Conservation (phyloP, 768 basidiomycete species). For the Vararia minispora region DNA sequence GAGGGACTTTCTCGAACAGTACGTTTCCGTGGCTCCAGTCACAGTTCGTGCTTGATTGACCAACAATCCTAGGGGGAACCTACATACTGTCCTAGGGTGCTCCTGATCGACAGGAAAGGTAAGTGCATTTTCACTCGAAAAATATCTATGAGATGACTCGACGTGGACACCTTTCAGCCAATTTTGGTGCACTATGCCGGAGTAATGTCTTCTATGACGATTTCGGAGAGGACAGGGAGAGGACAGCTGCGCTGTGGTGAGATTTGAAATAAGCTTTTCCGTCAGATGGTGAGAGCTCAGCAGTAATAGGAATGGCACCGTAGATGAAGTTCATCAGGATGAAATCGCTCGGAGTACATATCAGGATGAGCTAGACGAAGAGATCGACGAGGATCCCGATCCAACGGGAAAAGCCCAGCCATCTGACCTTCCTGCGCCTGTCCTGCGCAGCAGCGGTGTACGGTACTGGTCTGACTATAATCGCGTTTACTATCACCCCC, state of each 20-base stretch:
- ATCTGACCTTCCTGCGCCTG: neutral
- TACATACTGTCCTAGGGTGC: constrained; percentile 48
- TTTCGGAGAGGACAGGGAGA: constrained; percentile 18
- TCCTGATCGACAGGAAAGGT: constrained; percentile 64
- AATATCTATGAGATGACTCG: neutral
- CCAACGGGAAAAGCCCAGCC: neutral
- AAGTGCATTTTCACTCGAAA: constrained; percentile 10
- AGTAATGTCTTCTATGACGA: constrained; percentile 28
- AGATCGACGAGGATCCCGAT: constrained; percentile 14
- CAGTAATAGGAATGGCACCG: constrained; percentile 33
- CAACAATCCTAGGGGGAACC: constrained; percentile 26
- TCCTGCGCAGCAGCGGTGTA: constrained; percentile 21
- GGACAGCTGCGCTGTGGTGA: constrained; percentile 5
- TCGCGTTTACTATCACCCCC: constrained; percentile 52
- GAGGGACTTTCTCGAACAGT: constrained; percentile 46
- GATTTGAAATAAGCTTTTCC: neutral
- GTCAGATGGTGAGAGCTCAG: neutral
- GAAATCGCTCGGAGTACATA: constrained; percentile 44
- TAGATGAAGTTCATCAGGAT: constrained; percentile 41
- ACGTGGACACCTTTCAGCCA: constrained; percentile 31
- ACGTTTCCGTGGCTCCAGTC: constrained; percentile 12
- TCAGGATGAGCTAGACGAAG: constrained; percentile 32
- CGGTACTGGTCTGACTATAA: constrained; percentile 65
- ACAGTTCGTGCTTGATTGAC: neutral
- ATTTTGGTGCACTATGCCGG: constrained; percentile 50